Conservation (phyloP, 208 protist genomes). For the Phytomonas francai region DNA sequence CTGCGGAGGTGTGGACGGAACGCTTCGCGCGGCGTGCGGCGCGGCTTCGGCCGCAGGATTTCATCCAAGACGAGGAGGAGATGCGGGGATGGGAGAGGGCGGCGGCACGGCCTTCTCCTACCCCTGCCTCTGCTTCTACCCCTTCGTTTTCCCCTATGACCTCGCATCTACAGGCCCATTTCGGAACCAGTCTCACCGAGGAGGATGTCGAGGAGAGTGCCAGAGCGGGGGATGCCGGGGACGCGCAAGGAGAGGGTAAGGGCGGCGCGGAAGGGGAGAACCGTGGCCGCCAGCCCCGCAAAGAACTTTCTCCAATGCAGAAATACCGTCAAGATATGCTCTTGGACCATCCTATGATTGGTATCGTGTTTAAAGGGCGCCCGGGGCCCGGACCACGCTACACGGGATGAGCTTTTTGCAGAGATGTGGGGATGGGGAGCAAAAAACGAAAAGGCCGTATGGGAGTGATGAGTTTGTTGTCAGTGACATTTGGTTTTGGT, state of each 20-base stretch:
- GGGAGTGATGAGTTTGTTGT: not conserved
- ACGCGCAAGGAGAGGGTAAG: not conserved
- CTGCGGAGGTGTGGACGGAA: slow-evolving; percentile 63
- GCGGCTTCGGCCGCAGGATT: slow-evolving; percentile 44
- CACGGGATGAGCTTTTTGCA: slow-evolving; percentile 33
- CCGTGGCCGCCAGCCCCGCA: slow-evolving; percentile 2
- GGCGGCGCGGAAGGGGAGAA: not conserved
- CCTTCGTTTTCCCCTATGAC: no score
- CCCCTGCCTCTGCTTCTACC: not conserved
- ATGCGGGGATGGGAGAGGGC: slow-evolving; percentile 24
- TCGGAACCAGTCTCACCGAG: slow-evolving; percentile 55
- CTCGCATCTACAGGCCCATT: slow-evolving; percentile 13
- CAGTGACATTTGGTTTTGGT: not conserved
- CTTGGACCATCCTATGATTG: slow-evolving; percentile 64
- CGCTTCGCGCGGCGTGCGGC: slow-evolving; percentile 53
- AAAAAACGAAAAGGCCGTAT: not conserved
- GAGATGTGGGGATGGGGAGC: no score
- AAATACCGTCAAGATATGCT: slow-evolving; percentile 45
- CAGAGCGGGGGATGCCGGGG: slow-evolving; percentile 15
- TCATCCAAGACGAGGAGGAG: slow-evolving; percentile 19
- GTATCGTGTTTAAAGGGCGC: slow-evolving; percentile 35
- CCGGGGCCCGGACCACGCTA: slow-evolving; percentile 61
- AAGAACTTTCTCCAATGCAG: slow-evolving; percentile 33
- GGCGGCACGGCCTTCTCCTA: not conserved
- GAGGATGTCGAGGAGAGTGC: slow-evolving; percentile 47